Evolutionary conservation across 352 stramenopile species (phyloP), one percentile per base, ranked within the genome.

Genomic region (Phytopythium delawarense): DNA sequence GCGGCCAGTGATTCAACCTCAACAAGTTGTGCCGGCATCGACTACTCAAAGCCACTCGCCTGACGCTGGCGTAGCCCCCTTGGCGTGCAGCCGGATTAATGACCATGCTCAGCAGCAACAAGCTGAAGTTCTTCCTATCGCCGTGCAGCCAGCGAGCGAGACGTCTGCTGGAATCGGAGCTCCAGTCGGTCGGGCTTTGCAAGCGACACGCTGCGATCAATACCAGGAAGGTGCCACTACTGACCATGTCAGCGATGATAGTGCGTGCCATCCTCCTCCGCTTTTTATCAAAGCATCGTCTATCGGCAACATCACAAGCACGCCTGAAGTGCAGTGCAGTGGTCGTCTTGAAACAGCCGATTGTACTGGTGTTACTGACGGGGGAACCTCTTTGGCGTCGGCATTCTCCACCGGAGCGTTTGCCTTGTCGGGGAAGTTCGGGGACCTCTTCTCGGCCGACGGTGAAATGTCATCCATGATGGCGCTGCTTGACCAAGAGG

Each of bases 401-500:
- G 39, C 35, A 1, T 49, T 59, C 12, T 42, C 25, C 1, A 35
- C 30, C 7, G 48, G 52, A n/a, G 0, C n/a, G 12, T 66, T 62
- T 18, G 35, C 48, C 11, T 32, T 75, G 18, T 61, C 69, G 2
- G 62, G 71, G 13, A 67, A 78, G 25, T 80, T 78, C 25, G 62
- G 72, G 44, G 50, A 64, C 34, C 55, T 79, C 11, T 77, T 79
- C 60, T 50, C 39, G 1, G 59, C 59, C 28, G 63, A 64, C 12
- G 57, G 72, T 46, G 69, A 71, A 18, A 56, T 81, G 35, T 63
- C 58, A 1, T 64, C 71, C 30, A 55, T 84, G 50, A 62, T 88
- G 32, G 74, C 72, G 4, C 61, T 79, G 18, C 54, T 79, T 0
- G 66, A 79, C 1, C 69, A 78, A 0, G 78, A 88, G 18, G 75